Evolutionary conservation across 345 rosid species (phyloP), one percentile per base, ranked within the genome.

Genomic region (Cardamine resedifolia): DNA sequence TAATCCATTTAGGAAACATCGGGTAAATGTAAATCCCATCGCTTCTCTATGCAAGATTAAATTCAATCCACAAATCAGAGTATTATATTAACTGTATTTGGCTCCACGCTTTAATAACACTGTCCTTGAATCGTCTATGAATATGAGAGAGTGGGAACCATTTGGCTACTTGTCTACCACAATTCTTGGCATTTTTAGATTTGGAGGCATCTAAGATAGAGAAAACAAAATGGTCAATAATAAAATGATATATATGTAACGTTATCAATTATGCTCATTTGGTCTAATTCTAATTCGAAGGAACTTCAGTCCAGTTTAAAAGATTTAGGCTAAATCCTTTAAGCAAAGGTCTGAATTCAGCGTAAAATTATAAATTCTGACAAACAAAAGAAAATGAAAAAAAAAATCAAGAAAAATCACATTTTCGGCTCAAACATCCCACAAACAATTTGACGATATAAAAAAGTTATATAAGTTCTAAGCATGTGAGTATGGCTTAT

Each of bases 161-260:
- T 64, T 33, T 61, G 65, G 50, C 41, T 45, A 56, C 66, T 52
- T 43, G 20, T 24, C 64, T 28, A 53, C n/a, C 57, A 53, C 24
- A 24, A 4, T 7, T 8, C 47, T 55, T 44, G 41, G 64, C 70
- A 31, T 11, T 20, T 72, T 52, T 24, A 51, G 16, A 53, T 62
- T 62, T 19, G 5, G 27, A 12, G 3, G 9, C 44, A 24, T n/a
- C 18, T 10, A 3, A 45, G 7, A 45, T 58, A 58, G 3, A 19
- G 7, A 3, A 21, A 4, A 48, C 48, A 19, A 19, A 9, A 18
- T 19, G 10, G 27, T 58, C 18, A 19, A 58, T 10, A 2, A 19
- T 7, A 33, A 33, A 16, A 11, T 19, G 8, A 19, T 10, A 10
- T n/a, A 15, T 8, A 15, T 16, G 38, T 26, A n/a, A 61, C 51